Conservation (phyloP, 2,329 filamentous ascomycete species). For the Paramyrothecium sp. region DNA sequence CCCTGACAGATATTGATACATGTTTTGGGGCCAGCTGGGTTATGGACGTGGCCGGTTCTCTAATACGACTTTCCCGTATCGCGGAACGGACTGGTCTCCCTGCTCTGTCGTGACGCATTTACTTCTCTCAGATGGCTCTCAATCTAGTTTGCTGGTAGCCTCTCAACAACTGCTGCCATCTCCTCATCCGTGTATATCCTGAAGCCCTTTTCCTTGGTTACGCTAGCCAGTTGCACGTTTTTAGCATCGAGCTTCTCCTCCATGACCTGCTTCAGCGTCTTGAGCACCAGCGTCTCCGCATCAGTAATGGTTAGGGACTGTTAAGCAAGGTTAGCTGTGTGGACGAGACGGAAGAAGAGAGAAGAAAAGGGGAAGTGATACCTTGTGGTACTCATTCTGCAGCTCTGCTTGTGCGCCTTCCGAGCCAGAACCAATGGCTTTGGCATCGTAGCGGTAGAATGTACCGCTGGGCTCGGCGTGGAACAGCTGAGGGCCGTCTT, state of each 20-base stretch:
- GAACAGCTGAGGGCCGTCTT: slow-evolving; percentile 95
- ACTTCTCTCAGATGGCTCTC: too few species aligned
- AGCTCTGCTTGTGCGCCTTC: slow-evolving; percentile 97
- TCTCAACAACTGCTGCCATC: slow-evolving; percentile 89
- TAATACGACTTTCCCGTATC: not conserved
- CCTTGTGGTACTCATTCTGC: slow-evolving; percentile 98
- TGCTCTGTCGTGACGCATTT: too few species aligned
- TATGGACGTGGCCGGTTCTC: not conserved
- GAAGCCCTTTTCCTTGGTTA: slow-evolving; percentile 97
- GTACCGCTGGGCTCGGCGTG: slow-evolving; percentile 97
- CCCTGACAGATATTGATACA: not conserved
- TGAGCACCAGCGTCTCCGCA: slow-evolving; percentile 91
- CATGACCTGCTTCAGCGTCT: slow-evolving; percentile 99
- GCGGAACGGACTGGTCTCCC: not conserved
- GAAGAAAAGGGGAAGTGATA: slow-evolving; percentile 24
- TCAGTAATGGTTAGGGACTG: slow-evolving; percentile 87
- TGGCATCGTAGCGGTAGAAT: slow-evolving; percentile 98
- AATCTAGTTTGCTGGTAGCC: slow-evolving; percentile 65
- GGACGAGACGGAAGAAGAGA: not conserved
- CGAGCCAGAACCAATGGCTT: slow-evolving; percentile 95
- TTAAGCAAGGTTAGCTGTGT: slow-evolving; percentile 3
- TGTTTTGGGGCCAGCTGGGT: not conserved
- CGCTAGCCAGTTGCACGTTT: slow-evolving; percentile 97
- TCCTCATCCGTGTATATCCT: slow-evolving; percentile 98
- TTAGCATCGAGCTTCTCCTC: slow-evolving; percentile 99